Percentiles rank a stretch among this genome's conserved stretches.
These are phyloP conservation scores for Termitomyces sp. DNA, from an alignment of 768 basidiomycete species.

Conservation along the genomic window DNA sequence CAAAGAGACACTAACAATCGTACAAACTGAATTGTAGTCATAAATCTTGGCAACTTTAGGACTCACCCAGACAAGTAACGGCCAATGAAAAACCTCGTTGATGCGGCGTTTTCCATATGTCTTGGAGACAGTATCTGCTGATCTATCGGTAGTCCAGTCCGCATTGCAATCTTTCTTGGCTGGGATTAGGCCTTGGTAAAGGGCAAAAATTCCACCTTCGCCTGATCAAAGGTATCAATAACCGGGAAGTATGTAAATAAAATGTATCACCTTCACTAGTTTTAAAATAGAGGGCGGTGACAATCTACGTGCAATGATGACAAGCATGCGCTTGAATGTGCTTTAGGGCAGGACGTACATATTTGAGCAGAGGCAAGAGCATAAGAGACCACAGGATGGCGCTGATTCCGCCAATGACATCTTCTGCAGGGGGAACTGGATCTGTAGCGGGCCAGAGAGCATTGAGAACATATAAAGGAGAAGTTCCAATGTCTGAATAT, in stretches of 20 bases:
- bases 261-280: slow-evolving; percentile 39
- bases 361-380: slow-evolving; percentile 58
- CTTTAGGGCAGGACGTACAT: slow-evolving; percentile 29
- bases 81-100: slow-evolving; percentile 35
- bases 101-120: slow-evolving; percentile 15
- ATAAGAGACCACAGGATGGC: slow-evolving; percentile 64
- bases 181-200: slow-evolving; percentile 56
- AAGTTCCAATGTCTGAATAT: slow-evolving; percentile 50
- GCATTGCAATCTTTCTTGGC: slow-evolving; percentile 36
- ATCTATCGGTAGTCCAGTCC: slow-evolving; percentile 44
- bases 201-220: slow-evolving; percentile 65
- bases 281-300: slow-evolving; percentile 41
- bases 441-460: slow-evolving; percentile 53
- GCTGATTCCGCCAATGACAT: slow-evolving; percentile 58
- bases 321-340: not conserved
- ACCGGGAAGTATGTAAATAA: not conserved
- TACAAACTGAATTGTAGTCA: slow-evolving; percentile 13
- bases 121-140: slow-evolving; percentile 8
- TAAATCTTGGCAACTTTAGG: not conserved
- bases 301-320: slow-evolving; percentile 19
- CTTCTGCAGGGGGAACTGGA: slow-evolving; percentile 45
- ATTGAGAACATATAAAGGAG: slow-evolving; percentile 59
- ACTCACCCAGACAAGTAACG: slow-evolving; percentile 51
- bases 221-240: slow-evolving; percentile 28
- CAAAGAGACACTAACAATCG: slow-evolving; percentile 42